phyloP scores from a whole-genome alignment of 768 basidiomycete species.

The Xerocomellus amylosporus region DNA sequence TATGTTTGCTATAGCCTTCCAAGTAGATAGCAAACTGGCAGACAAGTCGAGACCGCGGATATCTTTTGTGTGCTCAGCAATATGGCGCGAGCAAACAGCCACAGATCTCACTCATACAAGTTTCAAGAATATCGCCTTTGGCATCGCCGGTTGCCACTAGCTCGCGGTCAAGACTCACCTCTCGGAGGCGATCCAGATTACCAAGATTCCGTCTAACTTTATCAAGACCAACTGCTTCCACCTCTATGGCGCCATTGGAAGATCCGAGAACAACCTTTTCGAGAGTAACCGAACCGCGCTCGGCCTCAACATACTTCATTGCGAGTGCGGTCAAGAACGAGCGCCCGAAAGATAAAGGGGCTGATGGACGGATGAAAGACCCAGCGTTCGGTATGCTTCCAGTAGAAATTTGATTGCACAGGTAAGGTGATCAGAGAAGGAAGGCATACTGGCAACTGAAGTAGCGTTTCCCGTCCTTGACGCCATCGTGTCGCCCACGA shows the following conservation, averaged over 20 bases:
- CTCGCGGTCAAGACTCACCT: constrained; percentile 77
- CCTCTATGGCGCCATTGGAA: constrained; percentile 77
- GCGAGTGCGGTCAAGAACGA: constrained; percentile 74
- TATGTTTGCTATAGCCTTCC: constrained; percentile 69
- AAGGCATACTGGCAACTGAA: constrained; percentile 68
- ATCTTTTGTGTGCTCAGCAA: constrained; percentile 42
- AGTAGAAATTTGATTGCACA: constrained; percentile 5
- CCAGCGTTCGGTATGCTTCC: constrained; percentile 60
- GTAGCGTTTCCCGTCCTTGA: constrained; percentile 72
- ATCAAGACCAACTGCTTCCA: constrained; percentile 82
- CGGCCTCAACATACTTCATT: constrained; percentile 72
- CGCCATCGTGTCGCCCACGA: constrained; percentile 86
- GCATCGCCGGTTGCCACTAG: constrained; percentile 52
- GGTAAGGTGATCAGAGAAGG: constrained; percentile 11
- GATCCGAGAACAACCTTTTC: constrained; percentile 77
- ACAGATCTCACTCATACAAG: constrained; percentile 62
- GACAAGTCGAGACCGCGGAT: constrained; percentile 83
- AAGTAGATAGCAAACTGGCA: constrained; percentile 64
- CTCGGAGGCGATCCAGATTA: constrained; percentile 62
- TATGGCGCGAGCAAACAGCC: constrained; percentile 4
- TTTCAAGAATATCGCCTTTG: constrained; percentile 48
- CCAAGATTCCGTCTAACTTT: constrained; percentile 72
- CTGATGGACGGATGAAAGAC: constrained; percentile 77
- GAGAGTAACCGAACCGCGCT: constrained; percentile 47
- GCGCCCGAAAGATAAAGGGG: constrained; percentile 52